A percentile compares a stretch with the other conserved stretches of the same genome.
Conservation (phyloP, 2,329 filamentous ascomycete species). For the Zalaria obscura region DNA sequence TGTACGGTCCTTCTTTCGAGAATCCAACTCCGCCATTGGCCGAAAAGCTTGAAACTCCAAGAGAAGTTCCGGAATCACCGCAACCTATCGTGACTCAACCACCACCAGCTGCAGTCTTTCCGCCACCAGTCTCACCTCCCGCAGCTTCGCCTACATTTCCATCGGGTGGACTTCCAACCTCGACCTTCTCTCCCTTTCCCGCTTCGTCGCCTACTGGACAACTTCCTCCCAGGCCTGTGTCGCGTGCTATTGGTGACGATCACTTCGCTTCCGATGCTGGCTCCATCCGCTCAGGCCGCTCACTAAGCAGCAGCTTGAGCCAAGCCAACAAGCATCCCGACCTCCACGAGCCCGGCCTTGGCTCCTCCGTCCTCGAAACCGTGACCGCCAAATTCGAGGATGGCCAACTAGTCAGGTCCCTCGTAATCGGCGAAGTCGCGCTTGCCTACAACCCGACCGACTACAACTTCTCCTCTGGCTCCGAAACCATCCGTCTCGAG, state of each 20-base stretch:
- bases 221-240: slow-evolving; percentile 14
- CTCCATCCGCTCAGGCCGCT: slow-evolving; percentile 80
- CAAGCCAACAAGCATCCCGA: slow-evolving; percentile 66
- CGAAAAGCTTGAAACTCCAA: too few relatives aligned
- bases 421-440: slow-evolving; percentile 77
- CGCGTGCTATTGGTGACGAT: slow-evolving; percentile 9
- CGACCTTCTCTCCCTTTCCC: slow-evolving; percentile 16
- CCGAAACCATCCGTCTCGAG: slow-evolving; percentile 64
- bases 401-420: slow-evolving; percentile 54
- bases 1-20: slow-evolving; percentile 51
- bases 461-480: slow-evolving; percentile 25
- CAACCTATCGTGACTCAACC: background rate
- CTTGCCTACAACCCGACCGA: slow-evolving; percentile 59
- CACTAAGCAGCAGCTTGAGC: slow-evolving; percentile 51
- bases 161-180: slow-evolving; percentile 9
- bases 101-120: slow-evolving; percentile 1
- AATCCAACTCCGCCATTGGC: background rate
- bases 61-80: too few relatives aligned
- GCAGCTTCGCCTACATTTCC: slow-evolving; percentile 10
- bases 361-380: slow-evolving; percentile 80
- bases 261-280: slow-evolving; percentile 52
- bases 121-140: slow-evolving; percentile 3
- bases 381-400: slow-evolving; percentile 75
- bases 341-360: slow-evolving; percentile 63
- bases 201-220: slow-evolving; percentile 4